Percentiles rank a stretch among this genome's conserved stretches.
These are phyloP conservation scores for Ophioceras dolichostomum DNA, from an alignment of 2,329 filamentous ascomycete genomes.

Conservation along the genomic window DNA sequence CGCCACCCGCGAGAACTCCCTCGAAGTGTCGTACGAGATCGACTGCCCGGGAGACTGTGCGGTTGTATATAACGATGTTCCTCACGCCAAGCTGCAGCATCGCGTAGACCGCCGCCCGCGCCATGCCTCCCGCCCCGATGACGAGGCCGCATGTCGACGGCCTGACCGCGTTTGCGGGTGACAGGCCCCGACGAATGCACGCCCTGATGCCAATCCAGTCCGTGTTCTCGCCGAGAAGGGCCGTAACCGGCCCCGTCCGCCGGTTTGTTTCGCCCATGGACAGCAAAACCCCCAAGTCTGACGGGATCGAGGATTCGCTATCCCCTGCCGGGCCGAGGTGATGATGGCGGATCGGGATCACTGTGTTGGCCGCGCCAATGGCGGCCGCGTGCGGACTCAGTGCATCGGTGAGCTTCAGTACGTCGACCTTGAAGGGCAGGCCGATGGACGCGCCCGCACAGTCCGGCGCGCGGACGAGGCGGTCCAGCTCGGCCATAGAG, in stretches of 20 bases:
- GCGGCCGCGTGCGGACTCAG: constrained; percentile 61
- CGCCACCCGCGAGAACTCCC: constrained; percentile 31
- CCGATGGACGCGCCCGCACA: constrained; percentile 65
- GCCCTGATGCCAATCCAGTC: constrained; percentile 72
- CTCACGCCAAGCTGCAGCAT: constrained; percentile 67
- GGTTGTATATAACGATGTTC: constrained; percentile 64
- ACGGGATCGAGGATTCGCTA: constrained; percentile 30
- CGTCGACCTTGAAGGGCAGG: constrained; percentile 63
- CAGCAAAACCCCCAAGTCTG: not conserved
- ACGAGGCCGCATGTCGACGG: constrained; percentile 43
- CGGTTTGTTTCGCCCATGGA: constrained; percentile 37
- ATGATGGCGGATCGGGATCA: constrained; percentile 58
- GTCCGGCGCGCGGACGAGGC: constrained; percentile 49
- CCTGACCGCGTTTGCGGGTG: constrained; percentile 55
- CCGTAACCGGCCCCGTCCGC: constrained; percentile 52
- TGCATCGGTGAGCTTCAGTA: constrained; percentile 55
- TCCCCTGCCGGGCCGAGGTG: constrained; percentile 37
- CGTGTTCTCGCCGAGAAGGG: constrained; percentile 67
- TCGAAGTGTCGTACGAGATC: constrained; percentile 59
- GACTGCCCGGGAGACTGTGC: constrained; percentile 54
- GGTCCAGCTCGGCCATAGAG: constrained; percentile 49
- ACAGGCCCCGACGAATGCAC: constrained; percentile 59
- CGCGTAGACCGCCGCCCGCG: constrained; percentile 63
- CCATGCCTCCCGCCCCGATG: constrained; percentile 63
- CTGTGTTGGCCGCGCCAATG: constrained; percentile 65